phyloP scores from a whole-genome alignment of 129 eudicot genomes.

The Oenanthe sinensis region DNA sequence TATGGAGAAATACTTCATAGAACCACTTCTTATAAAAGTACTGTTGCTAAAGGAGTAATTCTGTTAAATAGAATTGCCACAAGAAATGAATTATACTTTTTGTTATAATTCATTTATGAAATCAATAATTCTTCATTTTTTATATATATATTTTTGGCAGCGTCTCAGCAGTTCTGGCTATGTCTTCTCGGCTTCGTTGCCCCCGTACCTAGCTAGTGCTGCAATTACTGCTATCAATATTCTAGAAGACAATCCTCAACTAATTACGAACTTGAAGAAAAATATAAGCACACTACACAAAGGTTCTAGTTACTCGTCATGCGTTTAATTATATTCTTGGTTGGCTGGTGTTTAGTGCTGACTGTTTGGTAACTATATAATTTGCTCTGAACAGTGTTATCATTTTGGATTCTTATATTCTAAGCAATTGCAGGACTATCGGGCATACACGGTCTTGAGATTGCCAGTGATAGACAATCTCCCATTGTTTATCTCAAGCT shows the following conservation, averaged over 20 bases:
- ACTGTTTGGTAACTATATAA: constrained; percentile 17
- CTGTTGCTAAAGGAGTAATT: neutral
- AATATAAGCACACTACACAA: constrained; percentile 44
- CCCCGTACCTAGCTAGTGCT: constrained; percentile 95
- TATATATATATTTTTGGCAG: constrained; percentile 32
- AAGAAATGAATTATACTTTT: neutral
- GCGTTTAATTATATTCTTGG: neutral
- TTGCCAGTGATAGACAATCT: constrained; percentile 62
- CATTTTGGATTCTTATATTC: constrained; percentile 9
- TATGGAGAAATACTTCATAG: constrained; percentile 15
- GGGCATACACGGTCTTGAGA: constrained; percentile 57
- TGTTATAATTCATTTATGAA: neutral
- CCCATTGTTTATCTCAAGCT: constrained; percentile 69
- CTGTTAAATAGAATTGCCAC: neutral
- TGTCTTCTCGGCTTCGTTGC: constrained; percentile 94
- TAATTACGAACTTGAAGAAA: constrained; percentile 48
- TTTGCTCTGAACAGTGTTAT: neutral
- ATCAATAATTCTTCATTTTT: neutral
- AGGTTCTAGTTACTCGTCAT: constrained; percentile 38
- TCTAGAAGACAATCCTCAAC: constrained; percentile 60
- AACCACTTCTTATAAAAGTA: neutral
- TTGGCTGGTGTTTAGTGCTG: neutral
- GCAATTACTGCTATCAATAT: constrained; percentile 87
- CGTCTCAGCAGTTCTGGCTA: constrained; percentile 97
- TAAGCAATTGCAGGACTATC: constrained; percentile 49